Evolutionary conservation across 306 rosid species (phyloP), one percentile per base, ranked within the genome.

Genomic region (Fragaria ananassa): DNA sequence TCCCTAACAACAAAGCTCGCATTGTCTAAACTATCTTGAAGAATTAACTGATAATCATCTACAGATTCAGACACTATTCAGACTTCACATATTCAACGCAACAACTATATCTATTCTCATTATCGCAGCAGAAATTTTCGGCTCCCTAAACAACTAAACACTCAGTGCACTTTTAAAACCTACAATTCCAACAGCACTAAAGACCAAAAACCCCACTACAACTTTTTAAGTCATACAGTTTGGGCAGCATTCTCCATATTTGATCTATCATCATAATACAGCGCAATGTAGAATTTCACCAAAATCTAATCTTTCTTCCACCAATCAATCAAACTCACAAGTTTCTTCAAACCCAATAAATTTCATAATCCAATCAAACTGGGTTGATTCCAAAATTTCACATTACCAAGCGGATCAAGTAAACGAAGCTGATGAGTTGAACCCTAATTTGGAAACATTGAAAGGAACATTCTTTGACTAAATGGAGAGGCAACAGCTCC

Each of bases 381-480:
- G 56, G 23, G 18, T 39, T 8, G 15, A 54, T 18, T n/a, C 34
- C 27, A 27, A 29, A 0, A 1, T 47, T 69, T 27, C 74, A 25
- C 74, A 69, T 10, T 6, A 45, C 41, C 53, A n/a, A 71, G n/a
- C 39, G 13, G 46, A 51, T 71, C 50, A 35, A 53, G 13, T 5
- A 11, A 23, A 23, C 64, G 7, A 71, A n/a, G 3, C 35, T 31
- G 29, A 50, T 1, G 12, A 34, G 42, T 10, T 1, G 17, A 72
- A 72, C 51, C 65, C 76, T 72, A 35, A 72, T 53, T 21, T 23
- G 17, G 35, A 70, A 70, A 49, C 44, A 29, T 17, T 10, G 50
- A 35, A 47, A 14, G 57, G 41, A 18, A 70, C 3, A 47, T 27
- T 46, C 42, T 45, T 25, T 27, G 13, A 35, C 34, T 15, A 10